A percentile compares a stretch with the other conserved stretches of the same genome.
These are phyloP conservation scores for Lactarius psammicola DNA, from an alignment of 768 basidiomycete species.

Conservation along the genomic window DNA sequence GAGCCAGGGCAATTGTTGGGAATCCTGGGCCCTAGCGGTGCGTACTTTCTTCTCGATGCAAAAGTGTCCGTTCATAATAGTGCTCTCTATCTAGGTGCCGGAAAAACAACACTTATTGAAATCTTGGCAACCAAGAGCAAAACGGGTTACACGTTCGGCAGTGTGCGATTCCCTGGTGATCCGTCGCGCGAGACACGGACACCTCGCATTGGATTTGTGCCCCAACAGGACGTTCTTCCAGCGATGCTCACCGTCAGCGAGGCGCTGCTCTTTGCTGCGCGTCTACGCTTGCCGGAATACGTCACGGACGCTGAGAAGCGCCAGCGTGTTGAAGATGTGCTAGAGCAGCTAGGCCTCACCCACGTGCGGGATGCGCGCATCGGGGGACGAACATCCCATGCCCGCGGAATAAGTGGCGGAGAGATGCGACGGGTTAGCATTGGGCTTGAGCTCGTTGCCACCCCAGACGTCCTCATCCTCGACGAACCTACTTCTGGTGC, in stretches of 20 bases:
- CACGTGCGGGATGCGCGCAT: slow-evolving; percentile 71
- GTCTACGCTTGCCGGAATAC: slow-evolving; percentile 77
- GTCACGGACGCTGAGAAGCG: slow-evolving; percentile 60
- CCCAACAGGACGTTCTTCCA: slow-evolving; percentile 83
- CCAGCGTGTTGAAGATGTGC: slow-evolving; percentile 62
- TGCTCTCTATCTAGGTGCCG: slow-evolving; percentile 52
- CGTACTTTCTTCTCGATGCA: slow-evolving; percentile 24
- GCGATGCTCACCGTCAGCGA: slow-evolving; percentile 56
- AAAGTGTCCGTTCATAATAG: neutral
- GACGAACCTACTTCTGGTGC: slow-evolving; percentile 60
- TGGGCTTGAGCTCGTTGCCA: slow-evolving; percentile 58
- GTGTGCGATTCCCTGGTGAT: slow-evolving; percentile 53
- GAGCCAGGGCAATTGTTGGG: slow-evolving; percentile 83
- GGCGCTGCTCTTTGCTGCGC: slow-evolving; percentile 78
- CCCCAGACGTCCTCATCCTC: slow-evolving; percentile 57
- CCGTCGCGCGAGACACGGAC: slow-evolving; percentile 30
- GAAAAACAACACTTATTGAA: slow-evolving; percentile 90
- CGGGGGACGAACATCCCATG: slow-evolving; percentile 58
- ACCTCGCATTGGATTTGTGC: slow-evolving; percentile 79
- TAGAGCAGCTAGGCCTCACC: slow-evolving; percentile 76
- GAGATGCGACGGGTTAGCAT: slow-evolving; percentile 64
- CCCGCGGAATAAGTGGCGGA: slow-evolving; percentile 65
- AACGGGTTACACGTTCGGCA: slow-evolving; percentile 63
- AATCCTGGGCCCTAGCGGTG: slow-evolving; percentile 88
- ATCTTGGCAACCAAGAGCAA: slow-evolving; percentile 85